These are phyloP conservation scores for Debaryomyces fabryi DNA, from an alignment of 1,139 yeast genomes.

Conservation along the genomic window DNA sequence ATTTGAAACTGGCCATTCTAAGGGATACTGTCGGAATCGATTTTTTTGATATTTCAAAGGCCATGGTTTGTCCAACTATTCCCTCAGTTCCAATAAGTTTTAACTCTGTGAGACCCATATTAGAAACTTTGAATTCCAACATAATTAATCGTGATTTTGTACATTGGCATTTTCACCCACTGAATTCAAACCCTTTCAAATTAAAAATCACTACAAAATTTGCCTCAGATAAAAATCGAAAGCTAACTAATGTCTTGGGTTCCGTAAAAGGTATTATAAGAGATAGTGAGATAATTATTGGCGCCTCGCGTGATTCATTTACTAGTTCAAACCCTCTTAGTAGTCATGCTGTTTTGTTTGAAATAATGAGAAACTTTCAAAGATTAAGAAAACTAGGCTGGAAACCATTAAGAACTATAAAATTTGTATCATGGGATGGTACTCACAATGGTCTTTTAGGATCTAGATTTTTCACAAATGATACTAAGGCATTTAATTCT, in stretches of 20 bases:
- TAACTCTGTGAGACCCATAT: constrained; percentile 34
- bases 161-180: constrained; percentile 34
- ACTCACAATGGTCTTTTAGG: constrained; percentile 40
- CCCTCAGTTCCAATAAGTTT: constrained; percentile 43
- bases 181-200: constrained; percentile 15
- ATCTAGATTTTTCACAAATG: constrained; percentile 28
- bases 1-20: constrained; percentile 21
- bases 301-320: constrained; percentile 45
- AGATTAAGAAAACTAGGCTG: constrained; percentile 40
- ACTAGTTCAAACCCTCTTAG: constrained; percentile 43
- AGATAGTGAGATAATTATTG: constrained; percentile 47
- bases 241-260: constrained; percentile 39
- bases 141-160: constrained; percentile 16
- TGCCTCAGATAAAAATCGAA: constrained; percentile 15
- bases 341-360: constrained; percentile 45
- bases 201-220: constrained; percentile 26
- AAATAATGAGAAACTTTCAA: constrained; percentile 43
- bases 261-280: constrained; percentile 41
- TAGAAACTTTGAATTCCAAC: constrained; percentile 26
- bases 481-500: constrained; percentile 21
- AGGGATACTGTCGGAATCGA: constrained; percentile 23
- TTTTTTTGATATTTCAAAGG: constrained; percentile 1
- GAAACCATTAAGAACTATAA: constrained; percentile 47
- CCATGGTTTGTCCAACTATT: constrained; percentile 20
- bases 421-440: constrained; percentile 50